Evolutionary conservation across 306 rosid species (phyloP).

Genomic region (Notholithocarpus densiflorus): DNA sequence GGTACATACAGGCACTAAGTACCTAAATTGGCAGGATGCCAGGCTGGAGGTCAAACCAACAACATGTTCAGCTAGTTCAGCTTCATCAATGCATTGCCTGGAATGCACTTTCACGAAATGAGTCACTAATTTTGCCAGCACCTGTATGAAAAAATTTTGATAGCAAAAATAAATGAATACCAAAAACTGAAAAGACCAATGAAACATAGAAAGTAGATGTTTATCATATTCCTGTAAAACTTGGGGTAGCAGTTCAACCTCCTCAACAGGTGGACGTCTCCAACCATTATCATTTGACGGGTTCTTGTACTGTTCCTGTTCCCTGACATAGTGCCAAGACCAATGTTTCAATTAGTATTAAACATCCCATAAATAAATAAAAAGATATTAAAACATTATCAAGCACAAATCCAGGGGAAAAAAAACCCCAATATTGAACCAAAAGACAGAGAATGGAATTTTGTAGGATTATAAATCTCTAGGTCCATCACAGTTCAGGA

Average conservation of each 20-base stretch:
- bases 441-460: background rate
- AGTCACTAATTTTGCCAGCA: constrained; percentile 68
- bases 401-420: background rate
- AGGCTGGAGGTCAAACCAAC: constrained; percentile 85
- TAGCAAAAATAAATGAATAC: constrained; percentile 9
- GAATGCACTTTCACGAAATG: constrained; percentile 73
- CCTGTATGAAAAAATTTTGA: constrained; percentile 40
- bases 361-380: too few species aligned
- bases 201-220: constrained; percentile 3
- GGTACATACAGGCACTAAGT: constrained; percentile 15
- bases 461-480: background rate
- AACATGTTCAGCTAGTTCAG: constrained; percentile 92
- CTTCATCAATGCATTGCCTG: constrained; percentile 91
- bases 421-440: background rate
- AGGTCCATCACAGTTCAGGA: background rate
- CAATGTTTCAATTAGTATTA: constrained; percentile 22
- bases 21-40: constrained; percentile 97
- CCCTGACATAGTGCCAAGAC: constrained; percentile 44
- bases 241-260: constrained; percentile 51
- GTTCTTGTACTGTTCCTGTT: constrained; percentile 79
- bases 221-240: constrained; percentile 10
- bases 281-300: constrained; percentile 53
- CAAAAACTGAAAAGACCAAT: background rate
- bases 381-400: background rate
- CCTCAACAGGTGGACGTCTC: constrained; percentile 87